Evolutionary conservation across 2,329 filamentous ascomycete species (phyloP), one percentile per base, ranked within the genome.

Genomic region (Sclerotinia subarctica): DNA sequence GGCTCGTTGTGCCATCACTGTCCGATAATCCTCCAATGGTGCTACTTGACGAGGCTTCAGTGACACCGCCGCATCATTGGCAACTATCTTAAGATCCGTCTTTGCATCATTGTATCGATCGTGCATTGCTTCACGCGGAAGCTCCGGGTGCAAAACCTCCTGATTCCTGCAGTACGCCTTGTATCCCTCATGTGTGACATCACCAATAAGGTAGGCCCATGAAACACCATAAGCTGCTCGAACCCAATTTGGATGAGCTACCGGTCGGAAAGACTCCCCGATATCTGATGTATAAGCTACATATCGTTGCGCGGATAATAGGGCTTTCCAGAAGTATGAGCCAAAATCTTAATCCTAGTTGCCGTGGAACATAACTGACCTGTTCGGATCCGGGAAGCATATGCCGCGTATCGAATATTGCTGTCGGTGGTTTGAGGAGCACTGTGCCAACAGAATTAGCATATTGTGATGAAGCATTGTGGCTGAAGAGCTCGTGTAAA

Each of bases 201-300:
- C 95, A 60, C 95, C 94, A 19, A 93, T 80, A 29, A 99, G 86
- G 76, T 99, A 99, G 15, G 91, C 83, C 95, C 95, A 98, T 2
- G 92, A 96, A 53, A 99, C 83, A 60, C 87, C 94, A 77, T 99
- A 99, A 7, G 95, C 95, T 59, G 87, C 83, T 69, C 90, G 87
- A 15, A 99, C 90, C 3, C 96, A 81, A 75, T 85, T 88, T 0
- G 93, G 94, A 77, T 97, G 94, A 5, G 94, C 94, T 51, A 99
- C 86, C 0, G 95, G 95, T 2, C 95, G 88, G 80, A 99, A 99
- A 0, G 92, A 96, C 80, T 99, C 95, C 78, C 95, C 95, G 72
- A 99, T 94, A 76, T 98, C 94, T 26, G 90, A 94, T 0, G 95
- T 98, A 79, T 99, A 99, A 68, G 95, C 95, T 60, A 99, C 93